Conservation (phyloP, 2,329 filamentous ascomycete species). For the Diaporthe caulivora region DNA sequence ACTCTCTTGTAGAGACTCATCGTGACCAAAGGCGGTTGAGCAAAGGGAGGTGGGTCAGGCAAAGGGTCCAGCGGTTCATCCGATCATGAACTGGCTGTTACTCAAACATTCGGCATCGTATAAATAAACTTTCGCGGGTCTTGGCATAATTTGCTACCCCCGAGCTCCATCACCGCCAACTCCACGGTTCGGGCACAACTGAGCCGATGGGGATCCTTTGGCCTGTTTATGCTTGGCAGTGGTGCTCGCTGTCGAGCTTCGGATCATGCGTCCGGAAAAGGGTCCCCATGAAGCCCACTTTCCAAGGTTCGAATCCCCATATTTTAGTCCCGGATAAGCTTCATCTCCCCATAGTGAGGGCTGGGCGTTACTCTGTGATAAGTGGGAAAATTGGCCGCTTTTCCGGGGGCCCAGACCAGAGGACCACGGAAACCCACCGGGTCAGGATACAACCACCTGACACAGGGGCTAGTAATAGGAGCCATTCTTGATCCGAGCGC, state of each 20-base stretch:
- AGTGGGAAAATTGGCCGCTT: constrained; percentile 15
- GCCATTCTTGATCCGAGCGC: not conserved
- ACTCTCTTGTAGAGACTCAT: not conserved
- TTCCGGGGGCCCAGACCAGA: constrained; percentile 7
- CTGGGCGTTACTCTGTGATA: constrained; percentile 19
- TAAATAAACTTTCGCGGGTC: not conserved
- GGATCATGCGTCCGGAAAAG: constrained; percentile 27
- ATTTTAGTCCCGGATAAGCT: constrained; percentile 23
- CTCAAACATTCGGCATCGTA: not conserved
- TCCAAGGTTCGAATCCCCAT: constrained; percentile 9
- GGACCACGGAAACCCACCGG: constrained; percentile 13
- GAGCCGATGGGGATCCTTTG: constrained; percentile 9
- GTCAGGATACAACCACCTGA: constrained; percentile 3
- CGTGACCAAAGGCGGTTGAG: not conserved
- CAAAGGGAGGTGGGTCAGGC: too few species aligned
- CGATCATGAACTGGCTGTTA: not conserved
- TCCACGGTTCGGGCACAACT: constrained; percentile 17
- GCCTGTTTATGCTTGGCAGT: constrained; percentile 10
- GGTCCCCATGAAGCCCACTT: constrained; percentile 5
- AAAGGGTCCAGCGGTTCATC: not conserved
- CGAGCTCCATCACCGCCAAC: too few species aligned
- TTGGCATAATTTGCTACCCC: not conserved
- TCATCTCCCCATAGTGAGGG: constrained; percentile 1
- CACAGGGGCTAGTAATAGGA: not conserved
- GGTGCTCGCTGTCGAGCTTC: not conserved